Conservation (phyloP, 1,284 basidiomycete species). For the Schizophyllum amplum region DNA sequence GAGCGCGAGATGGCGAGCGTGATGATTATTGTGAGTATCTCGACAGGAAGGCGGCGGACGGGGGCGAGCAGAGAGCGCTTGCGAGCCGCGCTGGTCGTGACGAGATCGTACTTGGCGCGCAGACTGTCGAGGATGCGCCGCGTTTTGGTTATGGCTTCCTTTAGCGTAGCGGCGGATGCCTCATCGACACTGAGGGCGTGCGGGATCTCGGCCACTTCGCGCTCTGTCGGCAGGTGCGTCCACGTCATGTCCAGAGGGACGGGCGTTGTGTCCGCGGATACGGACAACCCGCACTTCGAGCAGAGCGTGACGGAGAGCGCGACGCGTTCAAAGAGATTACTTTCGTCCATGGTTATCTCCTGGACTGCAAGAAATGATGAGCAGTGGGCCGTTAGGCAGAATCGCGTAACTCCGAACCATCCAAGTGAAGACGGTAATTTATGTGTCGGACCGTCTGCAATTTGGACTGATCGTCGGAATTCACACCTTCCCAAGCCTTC, state of each 20-base stretch:
- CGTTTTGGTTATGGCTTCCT: not conserved
- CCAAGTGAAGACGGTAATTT: too few relatives aligned
- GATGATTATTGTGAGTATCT: not conserved
- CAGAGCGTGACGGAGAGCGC: not conserved
- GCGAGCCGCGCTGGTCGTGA: slow-evolving; percentile 5
- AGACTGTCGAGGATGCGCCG: not conserved
- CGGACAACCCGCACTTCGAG: not conserved
- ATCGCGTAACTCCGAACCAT: too few relatives aligned
- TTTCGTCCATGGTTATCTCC: not conserved
- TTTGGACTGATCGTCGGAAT: too few relatives aligned
- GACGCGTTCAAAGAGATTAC: not conserved
- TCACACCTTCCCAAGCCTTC: too few relatives aligned
- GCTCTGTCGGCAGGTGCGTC: not conserved
- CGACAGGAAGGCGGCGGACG: slow-evolving; percentile 1
- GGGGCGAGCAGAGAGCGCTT: slow-evolving; percentile 2
- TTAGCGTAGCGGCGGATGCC: not conserved
- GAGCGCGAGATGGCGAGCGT: not conserved
- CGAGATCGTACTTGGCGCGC: not conserved
- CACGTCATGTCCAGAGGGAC: not conserved
- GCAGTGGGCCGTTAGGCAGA: too few relatives aligned
- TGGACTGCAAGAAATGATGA: not conserved
- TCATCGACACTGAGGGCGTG: not conserved
- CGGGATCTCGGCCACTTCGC: not conserved
- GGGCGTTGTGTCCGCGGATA: not conserved
- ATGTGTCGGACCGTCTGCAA: too few relatives aligned